These are phyloP conservation scores for Vigna angularis DNA, from an alignment of 306 rosid species.

Conservation along the genomic window DNA sequence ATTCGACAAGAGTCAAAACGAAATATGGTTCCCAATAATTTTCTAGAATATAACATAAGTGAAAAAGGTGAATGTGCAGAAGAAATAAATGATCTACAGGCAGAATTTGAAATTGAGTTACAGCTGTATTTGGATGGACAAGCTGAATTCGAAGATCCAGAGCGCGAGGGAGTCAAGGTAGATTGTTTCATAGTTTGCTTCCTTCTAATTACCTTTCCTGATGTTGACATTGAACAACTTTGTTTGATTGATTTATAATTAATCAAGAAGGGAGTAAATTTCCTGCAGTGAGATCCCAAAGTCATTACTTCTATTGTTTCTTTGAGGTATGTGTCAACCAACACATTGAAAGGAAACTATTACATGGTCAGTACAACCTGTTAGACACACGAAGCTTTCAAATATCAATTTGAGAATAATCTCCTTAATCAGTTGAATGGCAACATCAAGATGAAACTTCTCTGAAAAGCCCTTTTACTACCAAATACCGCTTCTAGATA, in stretches of 20 bases:
- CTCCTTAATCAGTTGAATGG: conserved; percentile 32
- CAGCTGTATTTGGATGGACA: conserved; percentile 75
- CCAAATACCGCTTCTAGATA: conserved; percentile 27
- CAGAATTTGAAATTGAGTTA: conserved; percentile 79
- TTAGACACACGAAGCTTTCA: conserved; percentile 20
- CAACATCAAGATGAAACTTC: conserved; percentile 18
- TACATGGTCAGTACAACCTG: conserved; percentile 28
- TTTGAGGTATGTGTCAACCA: conserved; percentile 1
- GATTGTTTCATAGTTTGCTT: conserved; percentile 12
- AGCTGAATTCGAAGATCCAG: conserved; percentile 44
- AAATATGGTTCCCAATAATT: conserved; percentile 37
- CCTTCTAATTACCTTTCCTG: conserved; percentile 3
- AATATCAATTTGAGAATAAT: conserved; percentile 21
- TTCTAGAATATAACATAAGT: conserved; percentile 34
- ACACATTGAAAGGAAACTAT: neutral
- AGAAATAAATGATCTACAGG: conserved; percentile 73
- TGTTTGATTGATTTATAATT: neutral
- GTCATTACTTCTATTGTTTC: neutral
- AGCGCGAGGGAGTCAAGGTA: conserved; percentile 60
- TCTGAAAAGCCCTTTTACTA: conserved; percentile 9
- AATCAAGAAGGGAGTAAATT: neutral
- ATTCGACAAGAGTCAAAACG: conserved; percentile 45
- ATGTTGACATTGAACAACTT: neutral
- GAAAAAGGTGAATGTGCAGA: conserved; percentile 54
- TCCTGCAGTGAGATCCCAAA: neutral